Percentiles rank a stretch among this genome's conserved stretches.
phyloP scores from a whole-genome alignment of 2,329 filamentous ascomycete species.

The Microcyclospora tardicrescens region DNA sequence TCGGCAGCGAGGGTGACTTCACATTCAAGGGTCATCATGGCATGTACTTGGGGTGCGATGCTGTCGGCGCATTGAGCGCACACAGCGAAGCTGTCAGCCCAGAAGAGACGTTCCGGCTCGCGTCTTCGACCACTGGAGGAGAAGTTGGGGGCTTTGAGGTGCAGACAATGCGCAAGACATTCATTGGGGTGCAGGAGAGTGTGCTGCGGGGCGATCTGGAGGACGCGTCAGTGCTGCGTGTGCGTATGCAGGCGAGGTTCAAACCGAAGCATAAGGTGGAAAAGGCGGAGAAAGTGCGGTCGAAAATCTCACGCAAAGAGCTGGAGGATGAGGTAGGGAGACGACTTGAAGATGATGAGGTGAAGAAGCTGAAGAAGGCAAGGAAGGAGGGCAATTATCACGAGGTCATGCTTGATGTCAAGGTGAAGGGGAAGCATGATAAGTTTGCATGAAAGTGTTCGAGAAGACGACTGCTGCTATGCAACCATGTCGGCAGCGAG shows the following conservation, averaged over 20 bases:
- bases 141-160: conserved; percentile 28
- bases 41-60: conserved; percentile 77
- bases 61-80: conserved; percentile 64
- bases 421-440: conserved; percentile 86
- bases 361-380: conserved; percentile 68
- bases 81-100: conserved; percentile 69
- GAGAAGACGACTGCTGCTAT: not conserved
- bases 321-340: conserved; percentile 20
- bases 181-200: conserved; percentile 44
- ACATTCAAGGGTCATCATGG: conserved; percentile 82
- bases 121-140: conserved; percentile 48
- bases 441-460: conserved; percentile 45
- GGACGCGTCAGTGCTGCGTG: conserved; percentile 53
- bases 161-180: conserved; percentile 47
- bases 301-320: conserved; percentile 77
- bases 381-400: conserved; percentile 80
- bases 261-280: conserved; percentile 69
- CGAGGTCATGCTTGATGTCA: conserved; percentile 71
- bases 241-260: conserved; percentile 91
- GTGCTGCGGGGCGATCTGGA: conserved; percentile 52
- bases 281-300: conserved; percentile 70
- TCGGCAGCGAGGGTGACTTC: conserved; percentile 60
- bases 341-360: conserved; percentile 56
- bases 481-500: not conserved
- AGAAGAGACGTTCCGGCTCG: conserved; percentile 67